These are phyloP conservation scores for Kockovaella imperatae DNA, from an alignment of 768 basidiomycete genomes.

Conservation along the genomic window DNA sequence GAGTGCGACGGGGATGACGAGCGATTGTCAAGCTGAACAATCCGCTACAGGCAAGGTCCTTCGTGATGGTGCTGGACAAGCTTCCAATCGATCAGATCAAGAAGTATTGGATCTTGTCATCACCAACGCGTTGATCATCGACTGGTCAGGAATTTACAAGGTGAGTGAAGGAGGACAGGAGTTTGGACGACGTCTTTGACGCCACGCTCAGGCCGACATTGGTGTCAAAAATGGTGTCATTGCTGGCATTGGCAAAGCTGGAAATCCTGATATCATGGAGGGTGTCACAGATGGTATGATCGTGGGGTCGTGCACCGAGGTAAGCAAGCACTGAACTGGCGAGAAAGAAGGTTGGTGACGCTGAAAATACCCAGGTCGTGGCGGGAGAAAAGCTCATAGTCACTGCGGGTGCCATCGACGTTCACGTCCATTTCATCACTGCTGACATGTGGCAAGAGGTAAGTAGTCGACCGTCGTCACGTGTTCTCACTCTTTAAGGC, in stretches of 20 bases:
- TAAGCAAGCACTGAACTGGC: not conserved
- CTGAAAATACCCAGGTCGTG: conserved; percentile 51
- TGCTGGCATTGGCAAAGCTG: conserved; percentile 87
- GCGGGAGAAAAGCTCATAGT: conserved; percentile 91
- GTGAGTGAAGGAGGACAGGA: conserved; percentile 43
- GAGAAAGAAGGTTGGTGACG: not conserved
- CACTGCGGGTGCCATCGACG: conserved; percentile 88
- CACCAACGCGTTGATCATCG: conserved; percentile 87
- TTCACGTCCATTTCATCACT: conserved; percentile 90
- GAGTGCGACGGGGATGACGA: conserved; percentile 5
- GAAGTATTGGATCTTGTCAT: conserved; percentile 84
- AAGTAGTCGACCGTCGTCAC: conserved; percentile 7
- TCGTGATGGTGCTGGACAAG: conserved; percentile 95
- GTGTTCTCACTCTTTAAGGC: conserved; percentile 22
- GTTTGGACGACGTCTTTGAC: not conserved
- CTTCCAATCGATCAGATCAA: conserved; percentile 58
- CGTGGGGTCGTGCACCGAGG: conserved; percentile 82
- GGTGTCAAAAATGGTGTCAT: conserved; percentile 79
- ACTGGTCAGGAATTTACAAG: conserved; percentile 95
- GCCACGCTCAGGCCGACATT: conserved; percentile 68
- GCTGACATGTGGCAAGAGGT: conserved; percentile 86
- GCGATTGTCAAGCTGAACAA: not conserved
- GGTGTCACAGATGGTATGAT: conserved; percentile 63
- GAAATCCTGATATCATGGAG: conserved; percentile 90
- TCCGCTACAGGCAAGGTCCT: conserved; percentile 71